A percentile compares a stretch with the other conserved stretches of the same genome.
These are phyloP conservation scores for Byssochlamys sp. DNA, from an alignment of 2,329 filamentous ascomycete species.

Conservation along the genomic window DNA sequence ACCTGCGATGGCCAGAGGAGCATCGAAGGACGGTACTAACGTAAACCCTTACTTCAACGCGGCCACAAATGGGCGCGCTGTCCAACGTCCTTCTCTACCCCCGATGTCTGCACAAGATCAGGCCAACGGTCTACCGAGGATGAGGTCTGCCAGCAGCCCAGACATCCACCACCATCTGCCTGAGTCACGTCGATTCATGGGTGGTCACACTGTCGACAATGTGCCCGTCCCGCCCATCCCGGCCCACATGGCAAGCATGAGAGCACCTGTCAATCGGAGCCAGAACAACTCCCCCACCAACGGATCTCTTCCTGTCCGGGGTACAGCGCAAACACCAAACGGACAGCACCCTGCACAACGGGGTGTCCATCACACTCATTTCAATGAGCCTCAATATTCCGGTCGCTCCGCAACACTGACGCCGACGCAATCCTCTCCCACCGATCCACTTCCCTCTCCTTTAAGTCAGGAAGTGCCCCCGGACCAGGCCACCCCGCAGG, in stretches of 20 bases:
- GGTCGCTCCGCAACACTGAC: constrained; percentile 19
- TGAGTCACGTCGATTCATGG: constrained; percentile 40
- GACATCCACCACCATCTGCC: constrained; percentile 68
- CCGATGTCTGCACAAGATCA: constrained; percentile 52
- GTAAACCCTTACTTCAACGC: constrained; percentile 54
- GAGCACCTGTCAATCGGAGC: constrained; percentile 59
- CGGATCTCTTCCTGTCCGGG: constrained; percentile 56
- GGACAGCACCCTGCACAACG: constrained; percentile 48
- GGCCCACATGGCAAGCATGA: constrained; percentile 54
- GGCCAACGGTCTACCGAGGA: constrained; percentile 56
- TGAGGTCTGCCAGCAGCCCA: constrained; percentile 87
- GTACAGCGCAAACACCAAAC: constrained; percentile 62
- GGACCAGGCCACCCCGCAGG: constrained; percentile 14
- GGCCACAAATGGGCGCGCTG: constrained; percentile 47
- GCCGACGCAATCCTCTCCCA: constrained; percentile 10
- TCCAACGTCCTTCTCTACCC: constrained; percentile 68
- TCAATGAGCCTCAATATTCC: constrained; percentile 32
- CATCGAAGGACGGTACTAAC: constrained; percentile 66
- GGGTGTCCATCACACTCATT: constrained; percentile 32
- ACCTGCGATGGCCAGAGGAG: constrained; percentile 70
- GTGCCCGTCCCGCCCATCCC: constrained; percentile 72
- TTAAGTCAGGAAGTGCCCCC: constrained; percentile 18
- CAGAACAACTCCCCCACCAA: constrained; percentile 69
- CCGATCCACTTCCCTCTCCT: constrained; percentile 26
- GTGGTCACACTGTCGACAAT: constrained; percentile 42